Evolutionary conservation across 2,329 filamentous ascomycete genomes (phyloP), one percentile per base, ranked within the genome.

Genomic region (Ceratocystis alfenasii): DNA sequence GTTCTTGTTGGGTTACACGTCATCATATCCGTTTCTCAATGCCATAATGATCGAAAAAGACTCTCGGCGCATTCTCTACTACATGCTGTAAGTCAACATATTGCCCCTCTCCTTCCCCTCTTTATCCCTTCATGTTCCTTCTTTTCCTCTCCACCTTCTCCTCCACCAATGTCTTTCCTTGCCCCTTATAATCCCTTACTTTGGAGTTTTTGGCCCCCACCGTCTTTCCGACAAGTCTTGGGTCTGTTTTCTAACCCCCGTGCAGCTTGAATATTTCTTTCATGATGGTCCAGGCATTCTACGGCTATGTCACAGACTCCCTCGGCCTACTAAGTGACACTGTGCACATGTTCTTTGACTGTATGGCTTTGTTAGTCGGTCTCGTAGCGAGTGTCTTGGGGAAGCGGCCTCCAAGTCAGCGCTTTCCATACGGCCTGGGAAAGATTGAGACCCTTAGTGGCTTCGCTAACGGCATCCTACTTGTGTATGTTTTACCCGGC

Each of bases 331-430:
- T 99, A 20, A 96, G 91, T 70, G 94, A 99, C 75, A 97, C 92
- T 72, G 94, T 99, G 69, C 94, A 99, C 76, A 99, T 99, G 94
- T 93, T 99, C 72, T 97, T 99, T 71, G 94, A 99, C 76, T 99
- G 94, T 70, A 86, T 96, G 45, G 94, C 93, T 22, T 81, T 99
- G 33, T 84, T 89, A 1, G 91, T 99, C 45, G 94, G 94, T 10
- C 80, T 99, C 8, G 87, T 93, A 71, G 94, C 94, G 33, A 88
- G 93, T 1, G 91, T 99, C 5, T 90, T 96, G 79, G 94, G 90
- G 76, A 97, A 97, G 76, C 96, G 94, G 92, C 91, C 92, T 1
- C 88, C 91, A 0, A 96, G 88, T 73, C 81, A 88, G 67, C 82
- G 87, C 22, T 97, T 96, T 71, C 94, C 94, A 0, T 97, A 96